Evolutionary conservation across 2,329 filamentous ascomycete species (phyloP), one percentile per base, ranked within the genome.

Genomic region (Alternaria brassicae): DNA sequence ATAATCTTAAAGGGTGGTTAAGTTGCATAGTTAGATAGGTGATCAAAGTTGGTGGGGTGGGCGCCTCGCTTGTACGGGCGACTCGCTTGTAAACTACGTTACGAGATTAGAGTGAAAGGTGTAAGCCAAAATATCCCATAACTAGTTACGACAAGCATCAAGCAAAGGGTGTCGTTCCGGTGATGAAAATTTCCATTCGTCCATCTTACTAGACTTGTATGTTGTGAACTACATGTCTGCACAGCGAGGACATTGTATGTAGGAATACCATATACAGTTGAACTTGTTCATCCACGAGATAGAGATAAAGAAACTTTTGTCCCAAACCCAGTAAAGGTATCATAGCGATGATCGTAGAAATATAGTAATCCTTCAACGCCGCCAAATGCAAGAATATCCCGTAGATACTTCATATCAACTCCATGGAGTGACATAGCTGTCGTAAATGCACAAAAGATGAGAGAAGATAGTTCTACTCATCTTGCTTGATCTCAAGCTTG

Each of bases 401-500:
- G 32, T 37, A 53, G n/a, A 19, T 19, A 13, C 25, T 47, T 32
- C 15, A 50, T 5, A 25, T 50, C 44, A n/a, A 17, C 44, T 48
- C 19, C 10, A 32, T 36, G 15, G 21, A 39, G 34, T 12, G 48
- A 25, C 23, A 9, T 9, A 21, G n/a, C n/a, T 9, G 34, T 39
- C 21, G 30, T 50, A 25, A 25, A 50, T 37, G 10, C 4, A 39
- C 23, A 36, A 39, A 23, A 50, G 15, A 9, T 13, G 48, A 50
- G 48, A 17, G 19, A 19, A 36, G 8, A 23, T 23, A 55, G 34
- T 17, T 58, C 53, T 66, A 74, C 47, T 68, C 71, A 44, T 76
- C 74, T 57, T 75, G 67, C 69, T 73, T 74, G 64, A 76, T 70
- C 66, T 72, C 69, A n/a, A 76, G 39, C 71, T 76, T 77, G 58